Percentiles rank a stretch among this genome's conserved stretches.
These are phyloP conservation scores for Apostasia shenzhenica DNA, from an alignment of 106 monocot genomes.

Conservation along the genomic window DNA sequence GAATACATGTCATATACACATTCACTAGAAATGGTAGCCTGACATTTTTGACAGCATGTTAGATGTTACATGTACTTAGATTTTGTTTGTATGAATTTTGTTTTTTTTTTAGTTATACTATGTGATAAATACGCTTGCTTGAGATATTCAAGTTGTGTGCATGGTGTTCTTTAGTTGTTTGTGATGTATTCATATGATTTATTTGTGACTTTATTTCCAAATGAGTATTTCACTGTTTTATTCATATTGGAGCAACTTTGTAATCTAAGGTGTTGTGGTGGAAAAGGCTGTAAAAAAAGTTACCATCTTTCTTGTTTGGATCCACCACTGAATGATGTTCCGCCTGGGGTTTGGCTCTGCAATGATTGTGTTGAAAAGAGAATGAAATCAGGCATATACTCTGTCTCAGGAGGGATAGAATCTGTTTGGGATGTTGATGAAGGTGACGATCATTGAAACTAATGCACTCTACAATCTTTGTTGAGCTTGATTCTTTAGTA, in stretches of 20 bases:
- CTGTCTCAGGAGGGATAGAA: conserved; percentile 64
- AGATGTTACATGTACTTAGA: too few species aligned
- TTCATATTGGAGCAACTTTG: not conserved
- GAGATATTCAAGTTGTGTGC: too few species aligned
- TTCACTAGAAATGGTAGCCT: too few species aligned
- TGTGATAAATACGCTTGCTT: too few species aligned
- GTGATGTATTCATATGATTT: too few species aligned
- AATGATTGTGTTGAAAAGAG: conserved; percentile 49
- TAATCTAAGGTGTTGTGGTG: conserved; percentile 56
- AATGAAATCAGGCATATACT: conserved; percentile 42
- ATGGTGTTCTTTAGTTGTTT: too few species aligned
- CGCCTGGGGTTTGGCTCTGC: conserved; percentile 62
- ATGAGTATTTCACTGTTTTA: not conserved
- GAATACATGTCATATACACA: too few species aligned
- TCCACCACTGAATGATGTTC: conserved; percentile 34
- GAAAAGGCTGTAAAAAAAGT: conserved; percentile 54
- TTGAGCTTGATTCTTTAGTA: not conserved
- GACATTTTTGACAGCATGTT: too few species aligned
- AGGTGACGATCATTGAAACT: conserved; percentile 19
- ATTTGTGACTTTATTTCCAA: not conserved
- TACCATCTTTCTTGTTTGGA: conserved; percentile 76
- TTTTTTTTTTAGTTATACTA: too few species aligned
- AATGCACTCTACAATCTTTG: not conserved
- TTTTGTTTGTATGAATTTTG: too few species aligned
- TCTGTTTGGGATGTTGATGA: conserved; percentile 51